Evolutionary conservation across 352 stramenopile genomes (phyloP).

Genomic region (Globisporangium paroecandrum): DNA sequence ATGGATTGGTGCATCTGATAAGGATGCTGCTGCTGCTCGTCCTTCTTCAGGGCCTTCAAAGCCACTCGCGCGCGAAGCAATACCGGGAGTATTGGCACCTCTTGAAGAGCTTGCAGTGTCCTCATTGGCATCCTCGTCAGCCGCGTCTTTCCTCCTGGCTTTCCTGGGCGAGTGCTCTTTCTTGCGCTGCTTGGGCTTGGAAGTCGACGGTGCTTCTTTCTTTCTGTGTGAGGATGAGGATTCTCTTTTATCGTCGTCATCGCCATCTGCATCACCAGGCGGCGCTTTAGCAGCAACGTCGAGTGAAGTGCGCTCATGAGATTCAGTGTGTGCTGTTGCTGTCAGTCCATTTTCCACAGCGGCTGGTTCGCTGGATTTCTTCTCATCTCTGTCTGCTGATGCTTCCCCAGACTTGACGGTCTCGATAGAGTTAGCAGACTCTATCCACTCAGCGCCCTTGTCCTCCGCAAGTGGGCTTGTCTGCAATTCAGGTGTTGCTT

Average conservation of each 20-base stretch:
- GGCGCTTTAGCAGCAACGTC: not conserved
- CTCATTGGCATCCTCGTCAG: not conserved
- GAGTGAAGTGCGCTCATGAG: not conserved
- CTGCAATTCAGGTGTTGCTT: not conserved
- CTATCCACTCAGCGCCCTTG: not conserved
- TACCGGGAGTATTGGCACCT: not conserved
- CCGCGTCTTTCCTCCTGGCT: not conserved
- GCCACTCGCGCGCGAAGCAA: not conserved
- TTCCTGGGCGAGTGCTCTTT: constrained; percentile 2
- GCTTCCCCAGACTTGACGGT: no score
- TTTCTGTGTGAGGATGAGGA: not conserved
- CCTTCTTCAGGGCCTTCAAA: not conserved
- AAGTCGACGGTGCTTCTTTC: not conserved
- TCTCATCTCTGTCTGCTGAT: not conserved
- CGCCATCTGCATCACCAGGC: not conserved
- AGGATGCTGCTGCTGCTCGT: not conserved
- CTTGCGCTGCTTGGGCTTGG: constrained; percentile 11
- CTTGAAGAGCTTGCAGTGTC: not conserved
- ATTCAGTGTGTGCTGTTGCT: not conserved
- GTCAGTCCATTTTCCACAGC: not conserved
- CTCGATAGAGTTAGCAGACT: no score
- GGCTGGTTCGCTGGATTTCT: not conserved
- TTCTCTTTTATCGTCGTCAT: not conserved
- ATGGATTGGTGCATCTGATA: not conserved
- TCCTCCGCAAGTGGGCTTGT: not conserved